Evolutionary conservation across 2,329 filamentous ascomycete species (phyloP).

Genomic region (Cladosporium sp.): DNA sequence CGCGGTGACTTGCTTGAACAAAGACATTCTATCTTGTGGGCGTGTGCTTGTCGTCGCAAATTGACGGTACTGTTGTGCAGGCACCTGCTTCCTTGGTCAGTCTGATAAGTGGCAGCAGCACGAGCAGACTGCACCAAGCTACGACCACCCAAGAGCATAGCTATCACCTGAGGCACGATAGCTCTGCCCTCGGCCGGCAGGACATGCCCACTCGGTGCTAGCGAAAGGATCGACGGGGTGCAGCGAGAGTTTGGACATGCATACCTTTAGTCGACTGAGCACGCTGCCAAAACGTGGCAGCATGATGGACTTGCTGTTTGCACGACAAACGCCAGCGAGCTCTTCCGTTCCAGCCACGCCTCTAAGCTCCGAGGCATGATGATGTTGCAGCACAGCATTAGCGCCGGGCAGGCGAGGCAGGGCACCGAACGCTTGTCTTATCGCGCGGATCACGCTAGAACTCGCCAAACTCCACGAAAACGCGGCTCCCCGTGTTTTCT

Average conservation of each 20-base stretch:
- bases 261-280: neutral
- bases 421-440: neutral
- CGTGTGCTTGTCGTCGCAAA: neutral
- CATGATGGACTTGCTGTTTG: neutral
- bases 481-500: slow-evolving; percentile 7
- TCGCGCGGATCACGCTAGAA: neutral
- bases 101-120: neutral
- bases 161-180: neutral
- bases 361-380: too few relatives aligned
- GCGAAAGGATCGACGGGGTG: neutral
- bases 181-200: slow-evolving; percentile 8
- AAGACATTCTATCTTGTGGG: slow-evolving; percentile 35
- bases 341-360: too few relatives aligned
- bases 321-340: neutral
- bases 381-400: neutral
- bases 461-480: neutral
- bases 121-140: neutral
- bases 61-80: neutral
- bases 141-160: neutral
- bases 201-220: slow-evolving; percentile 10
- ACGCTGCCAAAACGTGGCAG: neutral
- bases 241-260: slow-evolving; percentile 1
- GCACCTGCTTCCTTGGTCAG: neutral
- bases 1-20: slow-evolving; percentile 61
- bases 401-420: neutral